A percentile compares a stretch with the other conserved stretches of the same genome.
These are phyloP conservation scores for Fraxinus anomala DNA, from an alignment of 257 asterid species.

Conservation along the genomic window DNA sequence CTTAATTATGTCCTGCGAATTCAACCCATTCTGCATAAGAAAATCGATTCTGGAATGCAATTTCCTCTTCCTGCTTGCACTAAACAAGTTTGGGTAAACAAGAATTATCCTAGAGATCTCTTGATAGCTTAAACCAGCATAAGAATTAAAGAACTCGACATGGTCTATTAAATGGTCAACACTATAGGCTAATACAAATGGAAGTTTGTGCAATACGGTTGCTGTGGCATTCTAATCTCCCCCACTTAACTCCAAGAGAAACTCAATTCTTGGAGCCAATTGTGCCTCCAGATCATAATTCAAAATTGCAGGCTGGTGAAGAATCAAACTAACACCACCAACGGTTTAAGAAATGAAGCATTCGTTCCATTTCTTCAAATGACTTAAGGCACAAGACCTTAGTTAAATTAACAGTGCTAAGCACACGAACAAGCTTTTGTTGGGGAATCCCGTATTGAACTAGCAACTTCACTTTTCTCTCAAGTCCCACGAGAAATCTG, in stretches of 20 bases:
- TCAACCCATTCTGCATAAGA: slow-evolving; percentile 74
- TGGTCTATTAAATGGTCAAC: slow-evolving; percentile 74
- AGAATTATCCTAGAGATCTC: slow-evolving; percentile 73
- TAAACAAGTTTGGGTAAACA: slow-evolving; percentile 70
- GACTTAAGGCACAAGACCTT: slow-evolving; percentile 69
- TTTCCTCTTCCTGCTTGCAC: slow-evolving; percentile 83
- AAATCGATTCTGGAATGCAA: slow-evolving; percentile 75
- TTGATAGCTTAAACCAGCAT: slow-evolving; percentile 63
- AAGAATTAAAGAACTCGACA: slow-evolving; percentile 67
- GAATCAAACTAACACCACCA: slow-evolving; percentile 65
- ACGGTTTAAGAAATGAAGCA: slow-evolving; percentile 58
- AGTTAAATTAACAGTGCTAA: slow-evolving; percentile 59
- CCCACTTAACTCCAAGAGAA: slow-evolving; percentile 62
- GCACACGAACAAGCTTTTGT: slow-evolving; percentile 66
- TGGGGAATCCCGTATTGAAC: slow-evolving; percentile 55
- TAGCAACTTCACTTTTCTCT: slow-evolving; percentile 55
- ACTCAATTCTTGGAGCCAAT: slow-evolving; percentile 69
- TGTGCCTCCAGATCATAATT: slow-evolving; percentile 67
- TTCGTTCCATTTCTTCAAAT: slow-evolving; percentile 56
- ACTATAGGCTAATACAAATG: slow-evolving; percentile 66
- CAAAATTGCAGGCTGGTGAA: slow-evolving; percentile 70
- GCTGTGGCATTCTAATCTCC: slow-evolving; percentile 58
- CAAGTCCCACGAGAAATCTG: slow-evolving; percentile 56
- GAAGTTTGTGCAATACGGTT: slow-evolving; percentile 59
- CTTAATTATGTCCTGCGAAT: slow-evolving; percentile 54